Percentiles rank a stretch among this genome's conserved stretches.
Conservation (phyloP, 768 basidiomycete genomes). For the Pleurotus tuber-regium region DNA sequence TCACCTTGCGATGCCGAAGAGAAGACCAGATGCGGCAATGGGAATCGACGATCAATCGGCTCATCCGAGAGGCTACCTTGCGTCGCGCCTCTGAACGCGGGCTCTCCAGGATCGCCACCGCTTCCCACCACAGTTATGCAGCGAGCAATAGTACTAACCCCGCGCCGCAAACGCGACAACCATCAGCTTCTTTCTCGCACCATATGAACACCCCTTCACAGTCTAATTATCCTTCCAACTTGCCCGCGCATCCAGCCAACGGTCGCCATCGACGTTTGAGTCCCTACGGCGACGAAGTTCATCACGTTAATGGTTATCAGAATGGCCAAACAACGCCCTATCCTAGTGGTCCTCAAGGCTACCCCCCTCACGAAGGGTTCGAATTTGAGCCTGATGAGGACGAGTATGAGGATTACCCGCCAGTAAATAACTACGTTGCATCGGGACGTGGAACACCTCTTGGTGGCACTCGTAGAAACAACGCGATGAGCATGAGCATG, state of each 20-base stretch:
- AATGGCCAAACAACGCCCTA: slow-evolving; percentile 17
- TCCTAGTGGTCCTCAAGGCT: slow-evolving; percentile 47
- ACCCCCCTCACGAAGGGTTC: slow-evolving; percentile 66
- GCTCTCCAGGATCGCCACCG: slow-evolving; percentile 48
- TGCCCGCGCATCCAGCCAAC: slow-evolving; percentile 29
- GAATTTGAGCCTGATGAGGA: slow-evolving; percentile 71
- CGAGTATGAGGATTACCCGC: slow-evolving; percentile 75
- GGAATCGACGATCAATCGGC: slow-evolving; percentile 85
- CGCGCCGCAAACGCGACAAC: slow-evolving; percentile 27
- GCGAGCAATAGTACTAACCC: slow-evolving; percentile 46
- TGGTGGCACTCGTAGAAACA: slow-evolving; percentile 54
- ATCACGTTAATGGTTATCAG: slow-evolving; percentile 16
- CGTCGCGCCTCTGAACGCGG: slow-evolving; percentile 68
- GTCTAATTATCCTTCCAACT: slow-evolving; percentile 27
- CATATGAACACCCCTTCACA: slow-evolving; percentile 23
- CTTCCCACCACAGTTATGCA: slow-evolving; percentile 6
- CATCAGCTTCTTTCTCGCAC: slow-evolving; percentile 31
- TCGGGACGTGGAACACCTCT: slow-evolving; percentile 78
- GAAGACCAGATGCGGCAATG: slow-evolving; percentile 93
- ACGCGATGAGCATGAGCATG: slow-evolving; percentile 55
- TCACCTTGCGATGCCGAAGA: slow-evolving; percentile 88
- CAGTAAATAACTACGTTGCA: slow-evolving; percentile 35
- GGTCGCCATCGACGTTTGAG: slow-evolving; percentile 27
- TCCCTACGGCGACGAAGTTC: slow-evolving; percentile 30
- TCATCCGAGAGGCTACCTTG: slow-evolving; percentile 76